Conservation (phyloP, 208 protist species). For the Leishmania turanica region DNA sequence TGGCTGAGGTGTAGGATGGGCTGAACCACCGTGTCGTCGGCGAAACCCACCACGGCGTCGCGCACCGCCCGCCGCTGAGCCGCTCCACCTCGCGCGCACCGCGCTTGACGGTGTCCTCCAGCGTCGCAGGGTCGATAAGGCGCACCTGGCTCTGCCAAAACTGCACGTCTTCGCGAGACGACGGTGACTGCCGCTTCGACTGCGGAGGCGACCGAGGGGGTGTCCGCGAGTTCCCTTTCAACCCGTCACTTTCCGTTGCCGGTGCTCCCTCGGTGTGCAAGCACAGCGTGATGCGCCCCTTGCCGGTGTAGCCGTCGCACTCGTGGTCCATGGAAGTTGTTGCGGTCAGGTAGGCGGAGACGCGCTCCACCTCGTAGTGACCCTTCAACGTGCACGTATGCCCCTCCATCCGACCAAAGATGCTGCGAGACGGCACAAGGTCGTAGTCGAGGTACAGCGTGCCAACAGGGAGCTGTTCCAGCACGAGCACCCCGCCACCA, state of each 20-base stretch:
- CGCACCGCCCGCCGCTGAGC: constrained; percentile 40
- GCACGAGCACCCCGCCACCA: constrained; percentile 44
- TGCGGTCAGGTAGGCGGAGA: constrained; percentile 75
- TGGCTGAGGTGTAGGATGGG: constrained; percentile 10
- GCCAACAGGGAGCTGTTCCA: constrained; percentile 65
- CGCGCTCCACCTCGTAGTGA: constrained; percentile 69
- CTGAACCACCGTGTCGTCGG: constrained; percentile 44
- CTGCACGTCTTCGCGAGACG: constrained; percentile 11
- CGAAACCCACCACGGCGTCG: constrained; percentile 80
- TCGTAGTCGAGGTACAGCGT: constrained; percentile 66
- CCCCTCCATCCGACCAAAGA: constrained; percentile 77
- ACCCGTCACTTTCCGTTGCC: neutral
- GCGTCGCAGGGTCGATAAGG: constrained; percentile 41
- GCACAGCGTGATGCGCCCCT: constrained; percentile 71
- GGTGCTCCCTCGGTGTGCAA: constrained; percentile 51
- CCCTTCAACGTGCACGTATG: constrained; percentile 51
- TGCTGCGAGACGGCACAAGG: constrained; percentile 57
- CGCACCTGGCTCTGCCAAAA: constrained; percentile 50
- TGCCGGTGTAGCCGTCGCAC: constrained; percentile 85
- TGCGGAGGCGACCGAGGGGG: neutral
- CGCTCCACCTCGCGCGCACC: constrained; percentile 55
- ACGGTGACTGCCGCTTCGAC: neutral
- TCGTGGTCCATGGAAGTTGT: constrained; percentile 81
- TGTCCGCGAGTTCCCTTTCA: neutral
- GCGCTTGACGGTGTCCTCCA: constrained; percentile 67